Conservation (phyloP, 1,139 yeast genomes). For the Candida tropicalis region DNA sequence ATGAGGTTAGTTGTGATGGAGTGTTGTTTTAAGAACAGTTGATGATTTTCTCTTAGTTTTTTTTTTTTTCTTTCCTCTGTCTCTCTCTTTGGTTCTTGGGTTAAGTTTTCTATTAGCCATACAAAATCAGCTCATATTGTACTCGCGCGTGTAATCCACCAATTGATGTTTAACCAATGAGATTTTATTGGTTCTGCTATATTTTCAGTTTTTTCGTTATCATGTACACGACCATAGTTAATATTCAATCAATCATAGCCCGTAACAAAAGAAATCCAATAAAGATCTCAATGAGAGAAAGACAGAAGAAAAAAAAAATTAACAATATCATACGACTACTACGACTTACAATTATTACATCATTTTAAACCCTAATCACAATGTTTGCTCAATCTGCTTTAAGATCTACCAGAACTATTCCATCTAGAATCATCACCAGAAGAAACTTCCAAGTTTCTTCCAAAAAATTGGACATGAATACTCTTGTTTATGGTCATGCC, state of each 20-base stretch:
- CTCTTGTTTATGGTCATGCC: slow-evolving; percentile 39
- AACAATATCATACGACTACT: slow-evolving; percentile 3
- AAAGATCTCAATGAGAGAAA: neutral
- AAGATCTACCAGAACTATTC: slow-evolving; percentile 31
- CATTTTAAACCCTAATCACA: neutral
- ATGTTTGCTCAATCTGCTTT: slow-evolving; percentile 30
- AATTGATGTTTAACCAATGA: slow-evolving; percentile 17
- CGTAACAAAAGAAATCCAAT: neutral
- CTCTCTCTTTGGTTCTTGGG: neutral
- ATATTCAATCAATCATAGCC: neutral
- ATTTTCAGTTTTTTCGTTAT: neutral
- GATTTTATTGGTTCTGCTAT: slow-evolving; percentile 15
- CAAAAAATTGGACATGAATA: slow-evolving; percentile 27
- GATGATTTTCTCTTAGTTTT: neutral
- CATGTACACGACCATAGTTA: slow-evolving; percentile 4
- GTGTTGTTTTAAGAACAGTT: neutral
- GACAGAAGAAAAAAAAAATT: slow-evolving; percentile 1
- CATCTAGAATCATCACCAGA: slow-evolving; percentile 18
- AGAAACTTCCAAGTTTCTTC: slow-evolving; percentile 46
- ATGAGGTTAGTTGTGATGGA: slow-evolving; percentile 2
- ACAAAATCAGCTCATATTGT: slow-evolving; percentile 24
- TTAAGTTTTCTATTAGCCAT: neutral
- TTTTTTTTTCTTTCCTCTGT: slow-evolving; percentile 1
- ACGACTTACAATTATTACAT: neutral
- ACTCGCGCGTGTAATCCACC: too few relatives aligned